Conservation (phyloP, 805 yeast genomes). For the Teunomyces tritomae region DNA sequence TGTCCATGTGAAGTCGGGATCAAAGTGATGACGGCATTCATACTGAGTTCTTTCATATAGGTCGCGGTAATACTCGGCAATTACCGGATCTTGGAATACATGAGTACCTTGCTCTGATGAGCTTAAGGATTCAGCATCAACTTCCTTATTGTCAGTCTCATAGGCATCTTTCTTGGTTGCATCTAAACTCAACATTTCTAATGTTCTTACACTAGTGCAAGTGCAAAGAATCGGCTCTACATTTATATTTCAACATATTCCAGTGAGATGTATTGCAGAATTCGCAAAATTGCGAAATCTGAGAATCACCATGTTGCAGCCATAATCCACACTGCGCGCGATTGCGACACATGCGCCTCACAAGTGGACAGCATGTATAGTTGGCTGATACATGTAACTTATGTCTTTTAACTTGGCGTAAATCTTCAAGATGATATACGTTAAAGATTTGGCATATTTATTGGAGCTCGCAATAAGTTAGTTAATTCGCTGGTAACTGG, state of each 20-base stretch:
- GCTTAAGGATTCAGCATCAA: conserved; percentile 5
- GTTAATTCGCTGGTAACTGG: too few relatives aligned
- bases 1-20: conserved; percentile 48
- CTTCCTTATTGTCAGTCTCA: background rate
- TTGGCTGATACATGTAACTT: background rate
- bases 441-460: too few relatives aligned
- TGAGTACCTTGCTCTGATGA: conserved; percentile 2
- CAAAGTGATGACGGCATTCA: conserved; percentile 55
- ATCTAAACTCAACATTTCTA: background rate
- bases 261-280: too few relatives aligned
- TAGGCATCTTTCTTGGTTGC: background rate
- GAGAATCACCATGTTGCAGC: background rate
- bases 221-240: background rate
- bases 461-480: too few relatives aligned
- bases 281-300: too few relatives aligned
- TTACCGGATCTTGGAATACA: conserved; percentile 36
- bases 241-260: background rate
- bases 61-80: conserved; percentile 43
- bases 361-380: background rate
- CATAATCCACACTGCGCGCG: background rate
- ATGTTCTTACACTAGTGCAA: background rate
- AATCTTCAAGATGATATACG: background rate
- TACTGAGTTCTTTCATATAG: conserved; percentile 49
- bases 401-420: background rate
- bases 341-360: background rate